A percentile compares a stretch with the other conserved stretches of the same genome.
Evolutionary conservation across 768 basidiomycete genomes (phyloP).

Genomic region (Tricholoma sp.): DNA sequence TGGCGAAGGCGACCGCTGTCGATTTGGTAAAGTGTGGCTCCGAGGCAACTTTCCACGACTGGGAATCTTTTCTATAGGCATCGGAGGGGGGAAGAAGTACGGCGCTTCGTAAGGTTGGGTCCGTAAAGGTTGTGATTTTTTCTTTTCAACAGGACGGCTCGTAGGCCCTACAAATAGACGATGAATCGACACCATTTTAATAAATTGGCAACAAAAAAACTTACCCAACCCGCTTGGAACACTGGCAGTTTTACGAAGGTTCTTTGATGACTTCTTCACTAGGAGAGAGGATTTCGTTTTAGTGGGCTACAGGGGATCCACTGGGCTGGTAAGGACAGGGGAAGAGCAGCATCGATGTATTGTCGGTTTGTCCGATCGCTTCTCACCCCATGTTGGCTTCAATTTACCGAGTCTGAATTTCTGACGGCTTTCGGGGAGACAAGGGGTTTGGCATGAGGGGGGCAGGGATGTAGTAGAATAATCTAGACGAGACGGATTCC

Average conservation of each 20-base stretch:
- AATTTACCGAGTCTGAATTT: slow-evolving; percentile 21
- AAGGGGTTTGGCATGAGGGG: slow-evolving; percentile 2
- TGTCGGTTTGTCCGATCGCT: slow-evolving; percentile 19
- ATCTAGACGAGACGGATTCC: slow-evolving; percentile 7
- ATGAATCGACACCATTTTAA: slow-evolving; percentile 3
- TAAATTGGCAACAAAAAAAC: background rate
- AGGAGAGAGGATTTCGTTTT: slow-evolving; percentile 5
- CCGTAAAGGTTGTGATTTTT: slow-evolving; percentile 30
- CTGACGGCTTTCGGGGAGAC: slow-evolving; percentile 7
- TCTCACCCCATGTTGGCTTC: slow-evolving; percentile 22
- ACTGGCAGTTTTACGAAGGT: slow-evolving; percentile 18
- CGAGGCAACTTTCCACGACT: slow-evolving; percentile 17
- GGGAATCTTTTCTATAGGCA: slow-evolving; percentile 11
- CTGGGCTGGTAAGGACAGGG: slow-evolving; percentile 20
- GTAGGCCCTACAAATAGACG: background rate
- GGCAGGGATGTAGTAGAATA: slow-evolving; percentile 4
- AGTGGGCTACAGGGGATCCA: slow-evolving; percentile 2
- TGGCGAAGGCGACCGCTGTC: slow-evolving; percentile 3
- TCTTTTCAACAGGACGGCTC: slow-evolving; percentile 22
- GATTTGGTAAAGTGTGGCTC: slow-evolving; percentile 14
- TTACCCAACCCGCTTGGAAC: slow-evolving; percentile 4
- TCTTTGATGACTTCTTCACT: slow-evolving; percentile 11
- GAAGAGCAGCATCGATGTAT: slow-evolving; percentile 22
- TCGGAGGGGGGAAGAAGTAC: slow-evolving; percentile 53
- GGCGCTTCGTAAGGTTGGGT: slow-evolving; percentile 63